Percentiles rank a stretch among this genome's conserved stretches.
Evolutionary conservation across 2,329 filamentous ascomycete species (phyloP).

Genomic region (Arthrobotrys musiformis): DNA sequence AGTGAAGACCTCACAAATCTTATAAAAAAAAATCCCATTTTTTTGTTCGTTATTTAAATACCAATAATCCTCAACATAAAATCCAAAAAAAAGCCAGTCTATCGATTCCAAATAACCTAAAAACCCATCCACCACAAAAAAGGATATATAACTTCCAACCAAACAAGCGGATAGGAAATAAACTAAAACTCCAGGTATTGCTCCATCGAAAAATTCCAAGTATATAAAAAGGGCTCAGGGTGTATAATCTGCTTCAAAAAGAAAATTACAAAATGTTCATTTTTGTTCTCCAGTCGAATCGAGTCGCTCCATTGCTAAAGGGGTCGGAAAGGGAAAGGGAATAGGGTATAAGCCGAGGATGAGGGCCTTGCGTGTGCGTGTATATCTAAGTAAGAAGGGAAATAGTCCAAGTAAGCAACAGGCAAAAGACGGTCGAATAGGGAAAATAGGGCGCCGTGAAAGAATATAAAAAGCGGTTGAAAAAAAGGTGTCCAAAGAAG

Average conservation of each 20-base stretch:
- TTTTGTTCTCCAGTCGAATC: neutral
- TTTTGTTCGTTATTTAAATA: too few relatives aligned
- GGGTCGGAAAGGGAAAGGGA: neutral
- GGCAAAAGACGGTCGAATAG: conserved; percentile 3
- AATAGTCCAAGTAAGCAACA: neutral
- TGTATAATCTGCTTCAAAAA: neutral
- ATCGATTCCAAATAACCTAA: too few relatives aligned
- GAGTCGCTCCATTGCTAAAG: conserved; percentile 29
- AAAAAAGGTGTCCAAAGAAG: neutral
- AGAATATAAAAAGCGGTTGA: conserved; percentile 2
- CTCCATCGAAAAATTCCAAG: neutral
- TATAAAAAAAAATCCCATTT: too few relatives aligned
- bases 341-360: neutral
- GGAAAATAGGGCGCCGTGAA: conserved; percentile 10
- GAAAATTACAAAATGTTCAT: neutral
- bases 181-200: conserved; percentile 8
- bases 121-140: neutral
- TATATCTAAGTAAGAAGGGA: conserved; percentile 28
- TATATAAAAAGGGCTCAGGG: neutral
- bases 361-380: conserved; percentile 24
- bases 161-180: neutral
- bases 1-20: too few relatives aligned
- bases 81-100: too few relatives aligned
- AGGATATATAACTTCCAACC: neutral
- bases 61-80: too few relatives aligned